Evolutionary conservation across 441 rosid species (phyloP).

Genomic region (Biscutella laevigata): DNA sequence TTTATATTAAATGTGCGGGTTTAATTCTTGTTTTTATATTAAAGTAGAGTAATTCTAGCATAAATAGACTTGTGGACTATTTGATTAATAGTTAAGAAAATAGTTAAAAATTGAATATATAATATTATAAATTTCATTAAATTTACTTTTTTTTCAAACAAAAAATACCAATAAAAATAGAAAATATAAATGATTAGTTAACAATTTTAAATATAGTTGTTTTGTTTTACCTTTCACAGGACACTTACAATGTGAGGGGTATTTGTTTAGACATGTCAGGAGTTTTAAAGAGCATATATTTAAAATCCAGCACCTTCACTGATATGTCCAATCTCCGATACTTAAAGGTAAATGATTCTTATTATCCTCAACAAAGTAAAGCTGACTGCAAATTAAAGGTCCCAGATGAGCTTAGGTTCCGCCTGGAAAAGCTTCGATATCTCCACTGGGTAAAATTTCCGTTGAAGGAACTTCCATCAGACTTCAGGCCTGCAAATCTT

Average conservation of each 20-base stretch:
- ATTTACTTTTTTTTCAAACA: no score
- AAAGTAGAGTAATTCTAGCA: no score
- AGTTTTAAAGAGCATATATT: neutral
- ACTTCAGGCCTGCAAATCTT: neutral
- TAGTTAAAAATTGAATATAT: no score
- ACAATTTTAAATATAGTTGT: no score
- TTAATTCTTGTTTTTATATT: no score
- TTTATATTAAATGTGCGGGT: no score
- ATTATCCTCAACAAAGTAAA: neutral
- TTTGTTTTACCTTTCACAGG: neutral
- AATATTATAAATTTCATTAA: no score
- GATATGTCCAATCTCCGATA: neutral
- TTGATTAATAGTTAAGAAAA: no score
- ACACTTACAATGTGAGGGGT: neutral
- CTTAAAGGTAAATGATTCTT: conserved; percentile 2
- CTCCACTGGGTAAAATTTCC: conserved; percentile 14
- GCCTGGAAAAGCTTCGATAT: neutral
- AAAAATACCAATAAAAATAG: no score
- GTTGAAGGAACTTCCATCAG: neutral
- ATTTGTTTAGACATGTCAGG: neutral
- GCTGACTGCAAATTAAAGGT: neutral
- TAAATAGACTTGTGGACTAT: no score
- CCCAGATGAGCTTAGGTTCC: neutral
- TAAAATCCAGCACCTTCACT: neutral
- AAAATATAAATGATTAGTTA: no score